These are phyloP conservation scores for Theileria sp. DNA, from an alignment of 169 alveolate genomes.

Conservation along the genomic window DNA sequence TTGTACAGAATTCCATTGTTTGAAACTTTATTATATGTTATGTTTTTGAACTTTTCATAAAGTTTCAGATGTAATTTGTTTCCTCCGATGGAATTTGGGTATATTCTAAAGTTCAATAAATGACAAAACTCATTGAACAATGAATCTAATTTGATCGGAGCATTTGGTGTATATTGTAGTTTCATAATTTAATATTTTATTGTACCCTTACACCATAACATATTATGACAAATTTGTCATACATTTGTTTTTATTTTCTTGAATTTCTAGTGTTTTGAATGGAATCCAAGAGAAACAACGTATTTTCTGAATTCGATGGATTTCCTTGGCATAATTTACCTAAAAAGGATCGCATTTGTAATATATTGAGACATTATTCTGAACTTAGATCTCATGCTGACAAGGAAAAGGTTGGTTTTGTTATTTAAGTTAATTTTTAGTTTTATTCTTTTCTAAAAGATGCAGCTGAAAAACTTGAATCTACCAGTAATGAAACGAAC, in stretches of 20 bases:
- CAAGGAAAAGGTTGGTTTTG: background rate
- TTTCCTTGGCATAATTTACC: background rate
- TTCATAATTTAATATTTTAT: background rate
- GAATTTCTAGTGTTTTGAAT: background rate
- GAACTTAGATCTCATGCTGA: background rate
- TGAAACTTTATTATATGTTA: background rate
- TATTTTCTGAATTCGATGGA: background rate
- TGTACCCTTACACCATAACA: background rate
- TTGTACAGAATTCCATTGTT: background rate
- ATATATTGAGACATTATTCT: background rate
- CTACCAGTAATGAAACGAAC: background rate
- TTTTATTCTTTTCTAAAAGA: slow-evolving; percentile 11
- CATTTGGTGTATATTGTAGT: background rate
- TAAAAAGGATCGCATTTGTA: background rate
- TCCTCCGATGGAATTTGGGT: slow-evolving; percentile 11
- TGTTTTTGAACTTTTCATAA: slow-evolving; percentile 1
- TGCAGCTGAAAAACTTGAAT: background rate
- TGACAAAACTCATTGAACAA: slow-evolving; percentile 5
- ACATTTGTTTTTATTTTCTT: slow-evolving; percentile 1
- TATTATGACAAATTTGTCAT: background rate
- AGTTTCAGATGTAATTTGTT: background rate
- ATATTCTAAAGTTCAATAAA: background rate
- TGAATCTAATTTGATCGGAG: background rate
- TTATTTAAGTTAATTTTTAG: background rate
- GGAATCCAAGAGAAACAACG: background rate